Conservation (phyloP, 805 yeast genomes). For the Brettanomyces anomalus region DNA sequence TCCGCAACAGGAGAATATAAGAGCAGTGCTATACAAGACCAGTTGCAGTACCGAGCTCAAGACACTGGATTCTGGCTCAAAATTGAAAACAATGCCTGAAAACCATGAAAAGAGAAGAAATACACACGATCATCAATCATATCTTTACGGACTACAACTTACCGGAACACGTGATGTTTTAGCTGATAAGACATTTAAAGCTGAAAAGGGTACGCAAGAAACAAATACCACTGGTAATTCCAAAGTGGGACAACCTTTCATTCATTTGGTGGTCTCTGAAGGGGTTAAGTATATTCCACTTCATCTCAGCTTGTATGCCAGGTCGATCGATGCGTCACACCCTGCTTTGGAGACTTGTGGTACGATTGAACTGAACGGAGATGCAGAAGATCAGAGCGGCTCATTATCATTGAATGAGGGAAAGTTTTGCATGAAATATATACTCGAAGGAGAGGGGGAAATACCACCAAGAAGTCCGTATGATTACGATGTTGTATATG, state of each 20-base stretch:
- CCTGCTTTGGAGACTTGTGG: constrained; percentile 4
- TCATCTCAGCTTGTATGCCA: constrained; percentile 14
- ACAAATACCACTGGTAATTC: too few relatives aligned
- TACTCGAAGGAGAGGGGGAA: constrained; percentile 16
- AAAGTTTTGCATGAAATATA: constrained; percentile 9
- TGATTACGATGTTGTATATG: constrained; percentile 16
- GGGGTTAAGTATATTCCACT: constrained; percentile 17
- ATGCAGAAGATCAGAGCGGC: background rate
- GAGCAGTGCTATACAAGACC: constrained; percentile 17
- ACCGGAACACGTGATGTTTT: constrained; percentile 9
- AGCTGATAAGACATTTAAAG: background rate
- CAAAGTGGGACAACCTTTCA: background rate
- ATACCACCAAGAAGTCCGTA: constrained; percentile 19
- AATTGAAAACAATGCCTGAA: constrained; percentile 5
- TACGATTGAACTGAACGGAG: constrained; percentile 3
- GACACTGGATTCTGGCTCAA: constrained; percentile 1
- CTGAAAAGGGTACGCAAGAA: too few relatives aligned
- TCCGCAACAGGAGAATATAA: constrained; percentile 17
- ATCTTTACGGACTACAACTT: background rate
- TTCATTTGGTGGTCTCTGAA: constrained; percentile 17
- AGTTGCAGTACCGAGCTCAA: constrained; percentile 8
- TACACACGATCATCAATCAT: too few relatives aligned
- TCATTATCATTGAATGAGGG: constrained; percentile 4
- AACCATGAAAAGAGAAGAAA: background rate
- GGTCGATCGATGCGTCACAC: constrained; percentile 2